Base-by-base conservation (phyloP, 1,284 basidiomycete species). In the Fomitopsis palustris region DNA sequence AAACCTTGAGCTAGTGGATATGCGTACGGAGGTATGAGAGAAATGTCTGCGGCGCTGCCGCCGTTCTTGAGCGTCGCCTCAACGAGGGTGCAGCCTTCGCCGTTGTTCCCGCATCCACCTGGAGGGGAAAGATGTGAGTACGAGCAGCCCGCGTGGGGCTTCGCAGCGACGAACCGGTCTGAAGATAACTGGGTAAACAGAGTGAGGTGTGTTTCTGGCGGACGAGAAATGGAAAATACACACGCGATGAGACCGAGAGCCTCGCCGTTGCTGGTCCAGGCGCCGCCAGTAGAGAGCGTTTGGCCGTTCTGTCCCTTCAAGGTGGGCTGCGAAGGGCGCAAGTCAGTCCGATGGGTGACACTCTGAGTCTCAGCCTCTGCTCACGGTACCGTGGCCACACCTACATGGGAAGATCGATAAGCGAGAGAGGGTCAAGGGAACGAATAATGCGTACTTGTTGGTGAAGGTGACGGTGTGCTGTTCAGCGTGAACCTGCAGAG, bases 171-270 rank as follows among this genome's bases (percentile, higher is more conserved):
- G 12, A 17, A 52, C 49, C 49, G 33, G 49, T 52, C 27, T 52
- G 49, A 6, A 52, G 49, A 31, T 19, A 52, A 7, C 49, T 52
- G 19, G 45, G n/a, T 27, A 23, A 49, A 27, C 25, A 35, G 17
- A 29, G 25, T 35, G 19, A 7, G n/a, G n/a, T n/a, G n/a, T n/a
- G n/a, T n/a, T n/a, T 31, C 12, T 43, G 19, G n/a, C 6, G 25
- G 9, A 27, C 10, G 9, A 49, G 6, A 17, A 17, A 23, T 6
- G 10, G 19, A 29, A 23, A 21, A 4, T 31, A 35, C 49, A 35
- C n/a, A 52, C 49, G 49, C 49, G 17, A 52, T 52, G n/a, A 52
- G 29, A 19, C 49, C 49, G n/a, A 37, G 49, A 17, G 49, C 49
- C 1, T 9, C 17, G 31, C 49, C 49, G 21, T 35, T 52, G 49